A percentile compares a stretch with the other conserved stretches of the same genome.
These are phyloP conservation scores for Helicocarpus griseus DNA, from an alignment of 2,329 filamentous ascomycete genomes.

Conservation along the genomic window DNA sequence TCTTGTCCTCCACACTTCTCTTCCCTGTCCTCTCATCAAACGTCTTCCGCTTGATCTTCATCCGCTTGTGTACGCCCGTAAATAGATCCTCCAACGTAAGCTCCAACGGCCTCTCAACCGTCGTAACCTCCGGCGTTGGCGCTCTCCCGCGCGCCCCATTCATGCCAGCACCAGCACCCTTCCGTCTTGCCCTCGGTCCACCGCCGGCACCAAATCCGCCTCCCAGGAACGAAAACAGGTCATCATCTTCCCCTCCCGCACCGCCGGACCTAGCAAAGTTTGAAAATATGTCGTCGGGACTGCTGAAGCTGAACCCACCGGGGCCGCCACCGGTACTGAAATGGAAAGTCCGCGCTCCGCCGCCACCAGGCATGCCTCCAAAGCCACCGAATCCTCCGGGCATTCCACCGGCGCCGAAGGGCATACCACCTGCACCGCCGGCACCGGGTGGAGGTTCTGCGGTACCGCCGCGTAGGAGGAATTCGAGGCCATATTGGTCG, in stretches of 20 bases:
- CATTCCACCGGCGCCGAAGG: slow-evolving; percentile 47
- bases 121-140: slow-evolving; percentile 72
- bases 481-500: slow-evolving; percentile 89
- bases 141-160: slow-evolving; percentile 18
- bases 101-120: slow-evolving; percentile 74
- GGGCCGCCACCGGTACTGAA: slow-evolving; percentile 43
- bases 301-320: slow-evolving; percentile 70
- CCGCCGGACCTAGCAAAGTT: slow-evolving; percentile 62
- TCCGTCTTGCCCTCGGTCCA: slow-evolving; percentile 26
- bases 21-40: slow-evolving; percentile 75
- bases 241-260: slow-evolving; percentile 43
- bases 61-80: slow-evolving; percentile 83
- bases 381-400: slow-evolving; percentile 42
- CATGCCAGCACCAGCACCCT: slow-evolving; percentile 31
- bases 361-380: slow-evolving; percentile 43
- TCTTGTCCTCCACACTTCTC: slow-evolving; percentile 75
- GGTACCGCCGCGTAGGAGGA: slow-evolving; percentile 70
- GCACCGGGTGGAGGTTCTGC: slow-evolving; percentile 54
- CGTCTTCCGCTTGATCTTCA: slow-evolving; percentile 95
- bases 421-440: slow-evolving; percentile 29
- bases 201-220: slow-evolving; percentile 37
- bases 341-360: slow-evolving; percentile 37
- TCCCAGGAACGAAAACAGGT: slow-evolving; percentile 46
- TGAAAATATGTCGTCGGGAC: slow-evolving; percentile 73
- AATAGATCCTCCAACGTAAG: slow-evolving; percentile 83